Percentiles rank a stretch among this genome's conserved stretches.
Conservation (phyloP, 768 basidiomycete species). For the Mycena indigotica region DNA sequence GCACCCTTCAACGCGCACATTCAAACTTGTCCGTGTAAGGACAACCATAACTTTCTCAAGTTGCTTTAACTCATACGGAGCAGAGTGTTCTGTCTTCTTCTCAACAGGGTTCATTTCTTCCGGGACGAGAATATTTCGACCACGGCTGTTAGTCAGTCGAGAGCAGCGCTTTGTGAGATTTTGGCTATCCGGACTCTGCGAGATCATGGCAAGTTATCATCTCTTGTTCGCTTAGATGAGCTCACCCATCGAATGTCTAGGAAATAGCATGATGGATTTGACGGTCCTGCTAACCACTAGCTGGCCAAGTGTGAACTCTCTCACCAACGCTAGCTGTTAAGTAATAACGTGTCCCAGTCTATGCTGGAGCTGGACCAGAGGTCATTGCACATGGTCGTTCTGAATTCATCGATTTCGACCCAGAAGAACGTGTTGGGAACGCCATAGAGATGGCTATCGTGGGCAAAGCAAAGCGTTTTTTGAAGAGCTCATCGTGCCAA, state of each 20-base stretch:
- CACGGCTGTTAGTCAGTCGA: conserved; percentile 66
- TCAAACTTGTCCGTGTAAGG: conserved; percentile 67
- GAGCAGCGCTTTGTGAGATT: conserved; percentile 87
- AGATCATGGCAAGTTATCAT: conserved; percentile 47
- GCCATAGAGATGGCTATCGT: conserved; percentile 93
- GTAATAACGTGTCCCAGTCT: conserved; percentile 42
- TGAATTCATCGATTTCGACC: conserved; percentile 63
- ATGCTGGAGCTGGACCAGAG: conserved; percentile 67
- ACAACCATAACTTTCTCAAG: not conserved
- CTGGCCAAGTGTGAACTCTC: conserved; percentile 48
- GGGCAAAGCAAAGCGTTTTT: conserved; percentile 83
- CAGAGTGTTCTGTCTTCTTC: conserved; percentile 82
- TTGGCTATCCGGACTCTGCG: conserved; percentile 81
- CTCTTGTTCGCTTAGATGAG: not conserved
- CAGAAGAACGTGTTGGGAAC: conserved; percentile 83
- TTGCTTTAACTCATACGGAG: not conserved
- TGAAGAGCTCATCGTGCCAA: conserved; percentile 86
- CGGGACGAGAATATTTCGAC: conserved; percentile 77
- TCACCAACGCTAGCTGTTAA: not conserved
- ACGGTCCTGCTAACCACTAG: conserved; percentile 72
- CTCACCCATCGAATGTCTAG: not conserved
- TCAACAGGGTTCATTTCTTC: conserved; percentile 84
- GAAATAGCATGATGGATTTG: conserved; percentile 64
- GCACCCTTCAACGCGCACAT: conserved; percentile 56
- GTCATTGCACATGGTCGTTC: conserved; percentile 60